Percentiles rank a stretch among this genome's conserved stretches.
Evolutionary conservation across 2,329 filamentous ascomycete species (phyloP).

Genomic region (Neonectria neomacrospora): DNA sequence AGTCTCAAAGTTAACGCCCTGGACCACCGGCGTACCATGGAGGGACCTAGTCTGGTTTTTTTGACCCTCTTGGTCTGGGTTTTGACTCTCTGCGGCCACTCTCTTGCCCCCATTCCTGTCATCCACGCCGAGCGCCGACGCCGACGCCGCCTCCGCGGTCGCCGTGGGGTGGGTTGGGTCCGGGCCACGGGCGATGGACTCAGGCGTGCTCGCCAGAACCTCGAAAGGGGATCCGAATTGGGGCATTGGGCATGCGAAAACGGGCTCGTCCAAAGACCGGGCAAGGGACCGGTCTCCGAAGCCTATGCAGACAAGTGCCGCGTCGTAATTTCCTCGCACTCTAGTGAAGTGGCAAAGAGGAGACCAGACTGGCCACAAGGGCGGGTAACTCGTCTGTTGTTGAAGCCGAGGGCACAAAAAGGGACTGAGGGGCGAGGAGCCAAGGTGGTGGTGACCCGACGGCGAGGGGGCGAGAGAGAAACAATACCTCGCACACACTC

Average conservation of each 20-base stretch:
- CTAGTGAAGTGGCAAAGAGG: constrained; percentile 45
- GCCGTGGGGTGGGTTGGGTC: constrained; percentile 30
- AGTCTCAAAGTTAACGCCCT: constrained; percentile 48
- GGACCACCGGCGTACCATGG: constrained; percentile 42
- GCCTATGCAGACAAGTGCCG: constrained; percentile 43
- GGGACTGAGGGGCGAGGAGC: constrained; percentile 33
- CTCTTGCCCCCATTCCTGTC: constrained; percentile 11
- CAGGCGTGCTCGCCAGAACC: not conserved
- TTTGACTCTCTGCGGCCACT: constrained; percentile 18
- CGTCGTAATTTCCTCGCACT: constrained; percentile 41
- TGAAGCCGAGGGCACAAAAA: constrained; percentile 34
- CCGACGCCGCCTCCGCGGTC: constrained; percentile 21
- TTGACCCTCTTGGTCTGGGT: constrained; percentile 27
- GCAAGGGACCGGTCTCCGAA: constrained; percentile 36
- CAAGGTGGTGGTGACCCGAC: constrained; percentile 29
- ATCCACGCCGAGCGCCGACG: constrained; percentile 20
- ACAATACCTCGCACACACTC: constrained; percentile 26
- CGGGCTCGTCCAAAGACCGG: constrained; percentile 26
- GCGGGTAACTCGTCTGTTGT: constrained; percentile 40
- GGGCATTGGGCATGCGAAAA: constrained; percentile 35
- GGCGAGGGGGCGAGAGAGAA: constrained; percentile 19
- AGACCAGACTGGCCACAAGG: constrained; percentile 36
- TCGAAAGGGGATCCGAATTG: constrained; percentile 19
- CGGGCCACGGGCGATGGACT: constrained; percentile 22
- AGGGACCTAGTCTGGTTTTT: constrained; percentile 39